These are phyloP conservation scores for Crithidia brevicula DNA, from an alignment of 208 protist species.

Conservation along the genomic window DNA sequence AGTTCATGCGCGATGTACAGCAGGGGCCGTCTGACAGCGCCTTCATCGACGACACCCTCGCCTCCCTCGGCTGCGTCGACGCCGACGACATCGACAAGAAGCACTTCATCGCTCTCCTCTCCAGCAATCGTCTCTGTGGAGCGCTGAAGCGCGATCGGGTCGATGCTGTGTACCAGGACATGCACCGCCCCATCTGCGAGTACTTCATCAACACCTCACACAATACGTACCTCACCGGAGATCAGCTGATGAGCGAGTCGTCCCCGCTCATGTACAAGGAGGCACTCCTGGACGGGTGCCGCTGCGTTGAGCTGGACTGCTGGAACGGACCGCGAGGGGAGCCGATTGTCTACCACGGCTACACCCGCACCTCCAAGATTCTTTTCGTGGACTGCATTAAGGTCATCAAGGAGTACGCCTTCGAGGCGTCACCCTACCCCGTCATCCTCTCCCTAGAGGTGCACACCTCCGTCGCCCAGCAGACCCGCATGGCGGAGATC, in stretches of 20 bases:
- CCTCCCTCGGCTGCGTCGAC: conserved; percentile 37
- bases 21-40: conserved; percentile 24
- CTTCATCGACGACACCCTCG: conserved; percentile 33
- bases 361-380: conserved; percentile 82
- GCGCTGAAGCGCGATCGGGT: conserved; percentile 28
- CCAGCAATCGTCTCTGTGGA: conserved; percentile 30
- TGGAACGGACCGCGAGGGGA: conserved; percentile 73
- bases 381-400: conserved; percentile 60
- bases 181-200: conserved; percentile 74
- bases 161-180: conserved; percentile 58
- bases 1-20: conserved; percentile 46
- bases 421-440: conserved; percentile 64
- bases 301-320: conserved; percentile 88
- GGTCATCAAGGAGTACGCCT: conserved; percentile 69
- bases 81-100: conserved; percentile 28
- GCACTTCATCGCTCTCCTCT: conserved; percentile 45
- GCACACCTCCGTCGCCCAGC: conserved; percentile 69
- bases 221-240: conserved; percentile 96
- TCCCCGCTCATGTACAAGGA: conserved; percentile 68
- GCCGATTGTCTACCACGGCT: conserved; percentile 85
- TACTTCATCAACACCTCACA: conserved; percentile 96
- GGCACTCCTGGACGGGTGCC: conserved; percentile 72
- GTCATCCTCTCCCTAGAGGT: conserved; percentile 87
- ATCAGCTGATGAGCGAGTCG: conserved; percentile 88
- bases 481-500: conserved; percentile 73